Evolutionary conservation across 345 rosid species (phyloP), one percentile per base, ranked within the genome.

Genomic region (Pseudoturritis turrita): DNA sequence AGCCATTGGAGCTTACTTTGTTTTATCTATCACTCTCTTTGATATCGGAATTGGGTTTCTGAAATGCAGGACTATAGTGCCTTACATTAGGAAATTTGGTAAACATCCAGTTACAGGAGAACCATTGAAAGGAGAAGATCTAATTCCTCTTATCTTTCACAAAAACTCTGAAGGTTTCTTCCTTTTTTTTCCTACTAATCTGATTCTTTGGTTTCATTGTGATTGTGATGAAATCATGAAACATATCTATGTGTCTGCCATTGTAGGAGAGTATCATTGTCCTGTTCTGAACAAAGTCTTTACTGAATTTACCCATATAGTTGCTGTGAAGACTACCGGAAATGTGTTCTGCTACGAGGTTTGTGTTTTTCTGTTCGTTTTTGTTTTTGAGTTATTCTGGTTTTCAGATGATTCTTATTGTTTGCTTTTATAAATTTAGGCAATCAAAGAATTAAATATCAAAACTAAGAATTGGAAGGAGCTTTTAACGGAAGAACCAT

Each of bases 401-500:
- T 68, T 40, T 33, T 77, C 44, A 25, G n/a, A 1, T 75, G 5
- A 47, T 14, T 45, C 69, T 64, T 46, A 62, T 54, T 21, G 29
- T 41, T 33, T 72, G 15, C 33, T 9, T 47, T 26, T 56, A 19
- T 13, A 55, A 54, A 43, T 74, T 5, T 46, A 95, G 97, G 99
- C 99, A 31, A 77, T 89, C 71, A 91, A 89, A 80, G 99, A 95
- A 58, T 78, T 91, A 53, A 91, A 91, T 78, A 84, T 95, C 82
- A 91, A 89, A 88, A 87, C 90, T 47, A 95, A 89, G 81, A 91
- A 88, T 76, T 91, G 92, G 96, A 91, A 81, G 73, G 98, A 91
- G 79, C 89, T 95, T 51, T 83, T 91, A 8, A 94, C 96, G 6
- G 99, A 94, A 44, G 96, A 86, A 73, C 85, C 91, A 17, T 91